Evolutionary conservation across 2,329 filamentous ascomycete species (phyloP).

Genomic region (Microcera coccophila): DNA sequence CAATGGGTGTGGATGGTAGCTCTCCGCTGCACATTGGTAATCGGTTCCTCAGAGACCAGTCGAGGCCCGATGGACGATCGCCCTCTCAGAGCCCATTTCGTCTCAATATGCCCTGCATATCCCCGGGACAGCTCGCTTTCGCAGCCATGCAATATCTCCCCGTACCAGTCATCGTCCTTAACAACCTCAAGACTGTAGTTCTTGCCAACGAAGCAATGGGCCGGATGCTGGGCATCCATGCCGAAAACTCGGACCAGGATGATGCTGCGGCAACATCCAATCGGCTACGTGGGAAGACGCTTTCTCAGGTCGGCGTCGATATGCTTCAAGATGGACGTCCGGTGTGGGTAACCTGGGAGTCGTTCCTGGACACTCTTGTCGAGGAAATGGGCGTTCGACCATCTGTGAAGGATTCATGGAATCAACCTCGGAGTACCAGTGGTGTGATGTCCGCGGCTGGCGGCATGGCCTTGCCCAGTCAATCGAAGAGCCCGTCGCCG

Average conservation of each 20-base stretch:
- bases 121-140: slow-evolving; percentile 56
- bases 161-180: slow-evolving; percentile 66
- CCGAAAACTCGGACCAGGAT: slow-evolving; percentile 38
- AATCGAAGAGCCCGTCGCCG: slow-evolving; percentile 23
- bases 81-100: slow-evolving; percentile 37
- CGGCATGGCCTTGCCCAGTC: slow-evolving; percentile 29
- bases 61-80: slow-evolving; percentile 28
- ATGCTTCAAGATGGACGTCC: slow-evolving; percentile 64
- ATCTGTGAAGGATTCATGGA: slow-evolving; percentile 19
- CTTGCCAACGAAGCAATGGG: slow-evolving; percentile 75
- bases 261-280: slow-evolving; percentile 50
- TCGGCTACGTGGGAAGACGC: slow-evolving; percentile 58
- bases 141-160: slow-evolving; percentile 71
- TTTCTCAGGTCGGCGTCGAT: slow-evolving; percentile 69
- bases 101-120: slow-evolving; percentile 45
- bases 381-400: slow-evolving; percentile 38
- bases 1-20: slow-evolving; percentile 22
- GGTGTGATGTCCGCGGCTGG: slow-evolving; percentile 37
- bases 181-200: slow-evolving; percentile 64
- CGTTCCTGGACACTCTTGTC: slow-evolving; percentile 53
- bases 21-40: slow-evolving; percentile 24
- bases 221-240: slow-evolving; percentile 58
- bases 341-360: slow-evolving; percentile 57
- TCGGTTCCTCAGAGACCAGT: slow-evolving; percentile 35
- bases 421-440: slow-evolving; percentile 22